phyloP scores from a whole-genome alignment of 768 basidiomycete genomes.

The Peribolospora kevripleyi region DNA sequence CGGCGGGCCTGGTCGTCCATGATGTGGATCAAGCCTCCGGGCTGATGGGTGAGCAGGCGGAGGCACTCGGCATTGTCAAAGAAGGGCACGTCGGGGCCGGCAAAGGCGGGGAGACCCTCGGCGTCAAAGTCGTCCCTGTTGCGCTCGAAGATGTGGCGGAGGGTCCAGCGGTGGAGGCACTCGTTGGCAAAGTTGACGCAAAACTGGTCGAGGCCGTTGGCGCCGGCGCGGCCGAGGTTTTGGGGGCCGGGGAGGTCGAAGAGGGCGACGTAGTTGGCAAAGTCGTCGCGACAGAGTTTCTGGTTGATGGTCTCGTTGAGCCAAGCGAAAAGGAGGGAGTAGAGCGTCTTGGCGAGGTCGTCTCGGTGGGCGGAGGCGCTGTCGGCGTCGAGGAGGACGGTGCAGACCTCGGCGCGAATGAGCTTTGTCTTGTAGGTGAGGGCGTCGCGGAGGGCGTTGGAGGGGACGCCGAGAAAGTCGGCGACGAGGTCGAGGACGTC shows the following conservation, averaged over 20 bases:
- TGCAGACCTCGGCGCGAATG: conserved; percentile 89
- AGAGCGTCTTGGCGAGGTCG: conserved; percentile 76
- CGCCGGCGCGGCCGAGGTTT: conserved; percentile 40
- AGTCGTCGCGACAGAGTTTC: conserved; percentile 79
- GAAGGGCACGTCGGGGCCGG: conserved; percentile 36
- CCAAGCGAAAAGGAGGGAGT: conserved; percentile 87
- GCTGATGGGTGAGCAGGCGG: conserved; percentile 56
- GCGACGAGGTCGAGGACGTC: conserved; percentile 62
- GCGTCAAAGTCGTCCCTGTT: conserved; percentile 58
- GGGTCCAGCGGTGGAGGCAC: conserved; percentile 57
- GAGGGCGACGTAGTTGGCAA: conserved; percentile 55
- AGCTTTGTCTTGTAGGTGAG: conserved; percentile 80
- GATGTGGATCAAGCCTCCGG: conserved; percentile 82
- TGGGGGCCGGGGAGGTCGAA: conserved; percentile 86
- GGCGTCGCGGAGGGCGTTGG: conserved; percentile 38
- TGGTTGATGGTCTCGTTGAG: conserved; percentile 90
- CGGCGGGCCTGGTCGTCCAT: conserved; percentile 88
- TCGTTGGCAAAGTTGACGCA: conserved; percentile 94
- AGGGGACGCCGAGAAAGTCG: conserved; percentile 67
- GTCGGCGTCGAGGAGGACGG: conserved; percentile 82
- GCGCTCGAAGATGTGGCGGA: conserved; percentile 53
- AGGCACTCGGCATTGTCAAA: conserved; percentile 82
- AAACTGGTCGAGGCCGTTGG: conserved; percentile 56
- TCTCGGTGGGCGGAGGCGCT: conserved; percentile 81
- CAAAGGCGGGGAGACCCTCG: conserved; percentile 51